Percentiles rank a stretch among this genome's conserved stretches.
phyloP scores from a whole-genome alignment of 306 rosid species.

The Luffa acutangula region DNA sequence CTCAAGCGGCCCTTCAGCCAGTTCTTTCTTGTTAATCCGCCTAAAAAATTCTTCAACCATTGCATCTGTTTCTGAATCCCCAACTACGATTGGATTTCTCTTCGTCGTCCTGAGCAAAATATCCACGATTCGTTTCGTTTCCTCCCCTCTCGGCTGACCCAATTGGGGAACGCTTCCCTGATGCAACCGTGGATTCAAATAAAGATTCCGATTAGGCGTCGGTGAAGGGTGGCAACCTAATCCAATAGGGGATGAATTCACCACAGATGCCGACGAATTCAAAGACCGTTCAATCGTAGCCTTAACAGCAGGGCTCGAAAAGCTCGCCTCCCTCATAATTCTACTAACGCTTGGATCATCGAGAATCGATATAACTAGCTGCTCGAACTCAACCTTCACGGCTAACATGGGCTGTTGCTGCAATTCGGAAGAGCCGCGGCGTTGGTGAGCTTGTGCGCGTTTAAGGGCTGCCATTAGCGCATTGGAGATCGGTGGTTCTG shows the following conservation, averaged over 20 bases:
- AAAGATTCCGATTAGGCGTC: constrained; percentile 39
- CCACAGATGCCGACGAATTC: constrained; percentile 37
- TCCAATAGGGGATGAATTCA: constrained; percentile 26
- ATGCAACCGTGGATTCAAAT: constrained; percentile 73
- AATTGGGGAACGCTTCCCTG: constrained; percentile 35
- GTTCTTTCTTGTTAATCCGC: constrained; percentile 53
- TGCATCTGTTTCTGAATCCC: constrained; percentile 77
- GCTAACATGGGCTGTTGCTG: constrained; percentile 94
- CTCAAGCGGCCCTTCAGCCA: constrained; percentile 19
- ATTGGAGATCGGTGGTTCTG: constrained; percentile 85
- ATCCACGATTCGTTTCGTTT: constrained; percentile 49
- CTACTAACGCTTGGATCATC: constrained; percentile 96
- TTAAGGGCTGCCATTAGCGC: constrained; percentile 91
- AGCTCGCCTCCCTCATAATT: constrained; percentile 92
- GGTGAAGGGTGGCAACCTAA: constrained; percentile 33
- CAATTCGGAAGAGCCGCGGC: constrained; percentile 89
- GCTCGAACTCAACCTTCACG: constrained; percentile 90
- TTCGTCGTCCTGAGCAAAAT: constrained; percentile 49
- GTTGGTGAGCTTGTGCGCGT: constrained; percentile 96
- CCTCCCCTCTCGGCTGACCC: constrained; percentile 47
- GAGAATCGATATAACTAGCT: constrained; percentile 81
- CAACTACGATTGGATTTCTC: constrained; percentile 84
- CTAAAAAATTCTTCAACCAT: constrained; percentile 50
- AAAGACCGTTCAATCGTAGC: constrained; percentile 73
- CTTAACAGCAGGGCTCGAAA: constrained; percentile 84